These are phyloP conservation scores for Meyerozyma smithsonii DNA, from an alignment of 1,139 yeast species.

Conservation along the genomic window DNA sequence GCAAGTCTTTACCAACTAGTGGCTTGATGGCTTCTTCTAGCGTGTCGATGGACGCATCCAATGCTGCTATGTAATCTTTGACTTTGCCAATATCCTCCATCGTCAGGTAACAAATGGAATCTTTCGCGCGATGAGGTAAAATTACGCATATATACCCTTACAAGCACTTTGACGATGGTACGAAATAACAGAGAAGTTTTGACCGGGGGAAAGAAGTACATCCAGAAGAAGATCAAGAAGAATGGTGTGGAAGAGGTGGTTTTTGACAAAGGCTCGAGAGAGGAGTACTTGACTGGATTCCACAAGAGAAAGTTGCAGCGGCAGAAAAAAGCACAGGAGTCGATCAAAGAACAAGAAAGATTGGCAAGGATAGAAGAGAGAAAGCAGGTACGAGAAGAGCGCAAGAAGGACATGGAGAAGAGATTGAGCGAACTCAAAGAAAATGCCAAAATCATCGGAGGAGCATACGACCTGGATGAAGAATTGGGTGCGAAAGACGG, in stretches of 20 bases:
- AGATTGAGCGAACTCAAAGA: constrained; percentile 57
- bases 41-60: constrained; percentile 28
- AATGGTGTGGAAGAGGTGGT: constrained; percentile 75
- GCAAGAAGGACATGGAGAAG: constrained; percentile 59
- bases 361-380: constrained; percentile 74
- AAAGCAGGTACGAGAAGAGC: constrained; percentile 61
- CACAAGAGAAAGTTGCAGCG: constrained; percentile 89
- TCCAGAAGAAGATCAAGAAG: constrained; percentile 57
- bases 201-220: constrained; percentile 82
- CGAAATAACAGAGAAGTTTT: constrained; percentile 73
- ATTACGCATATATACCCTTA: constrained; percentile 9
- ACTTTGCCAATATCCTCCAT: constrained; percentile 44
- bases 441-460: constrained; percentile 42
- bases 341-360: constrained; percentile 70
- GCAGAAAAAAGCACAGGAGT: constrained; percentile 78
- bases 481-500: constrained; percentile 30
- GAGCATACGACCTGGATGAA: constrained; percentile 19
- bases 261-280: constrained; percentile 69
- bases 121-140: constrained; percentile 3
- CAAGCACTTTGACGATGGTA: too few relatives aligned
- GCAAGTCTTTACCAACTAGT: constrained; percentile 29
- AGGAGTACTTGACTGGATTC: constrained; percentile 86
- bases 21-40: constrained; percentile 29
- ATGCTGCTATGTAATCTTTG: constrained; percentile 22
- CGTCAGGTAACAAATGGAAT: not conserved